Conservation (phyloP, 768 basidiomycete species). For the Hemileccinum impolitum region DNA sequence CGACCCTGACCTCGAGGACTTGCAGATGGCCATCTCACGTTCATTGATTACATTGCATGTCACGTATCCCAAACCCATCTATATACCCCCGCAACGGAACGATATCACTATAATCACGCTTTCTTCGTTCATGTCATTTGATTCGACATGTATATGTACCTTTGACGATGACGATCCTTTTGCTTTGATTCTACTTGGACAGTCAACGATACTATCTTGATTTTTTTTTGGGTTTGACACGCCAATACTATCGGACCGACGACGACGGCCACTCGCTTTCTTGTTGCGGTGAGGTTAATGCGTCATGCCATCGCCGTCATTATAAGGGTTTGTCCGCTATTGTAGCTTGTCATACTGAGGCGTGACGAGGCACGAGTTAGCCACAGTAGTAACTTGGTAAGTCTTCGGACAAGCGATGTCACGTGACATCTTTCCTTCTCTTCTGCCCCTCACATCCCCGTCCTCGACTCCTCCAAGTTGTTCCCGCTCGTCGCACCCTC, state of each 20-base stretch:
- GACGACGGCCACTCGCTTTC: background rate
- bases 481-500: no score
- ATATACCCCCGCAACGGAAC: conserved; percentile 28
- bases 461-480: no score
- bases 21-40: conserved; percentile 29
- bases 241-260: conserved; percentile 4
- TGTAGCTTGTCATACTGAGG: no score
- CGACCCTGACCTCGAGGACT: conserved; percentile 1
- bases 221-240: conserved; percentile 2
- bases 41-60: conserved; percentile 21
- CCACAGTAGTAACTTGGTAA: no score
- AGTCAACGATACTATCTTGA: conserved; percentile 1
- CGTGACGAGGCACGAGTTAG: no score
- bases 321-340: no score
- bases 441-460: no score
- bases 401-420: no score
- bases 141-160: conserved; percentile 14
- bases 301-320: background rate
- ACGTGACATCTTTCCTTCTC: no score
- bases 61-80: conserved; percentile 17
- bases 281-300: background rate
- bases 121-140: conserved; percentile 24
- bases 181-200: conserved; percentile 6
- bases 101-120: conserved; percentile 24
- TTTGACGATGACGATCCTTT: conserved; percentile 4